phyloP scores from a whole-genome alignment of 208 protist genomes.

The Trypanosoma melophagium region DNA sequence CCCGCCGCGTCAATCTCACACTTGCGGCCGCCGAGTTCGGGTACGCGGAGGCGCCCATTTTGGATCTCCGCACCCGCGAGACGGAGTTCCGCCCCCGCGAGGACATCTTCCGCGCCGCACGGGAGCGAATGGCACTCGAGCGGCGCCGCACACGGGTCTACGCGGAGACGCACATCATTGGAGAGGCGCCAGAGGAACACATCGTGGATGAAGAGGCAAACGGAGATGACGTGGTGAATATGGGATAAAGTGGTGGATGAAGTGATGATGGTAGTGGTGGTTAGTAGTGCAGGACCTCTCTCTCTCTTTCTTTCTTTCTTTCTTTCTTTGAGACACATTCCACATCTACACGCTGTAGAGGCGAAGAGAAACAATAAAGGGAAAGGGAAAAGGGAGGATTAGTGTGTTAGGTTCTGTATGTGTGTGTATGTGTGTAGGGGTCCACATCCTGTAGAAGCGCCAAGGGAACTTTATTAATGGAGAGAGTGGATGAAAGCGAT shows the following conservation, averaged over 20 bases:
- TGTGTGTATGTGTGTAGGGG: no score
- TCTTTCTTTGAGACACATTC: no score
- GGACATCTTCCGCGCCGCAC: constrained; percentile 61
- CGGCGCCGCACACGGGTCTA: constrained; percentile 38
- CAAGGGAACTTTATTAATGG: no score
- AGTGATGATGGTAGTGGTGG: background rate
- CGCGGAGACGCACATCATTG: constrained; percentile 40
- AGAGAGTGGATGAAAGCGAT: no score
- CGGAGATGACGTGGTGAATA: no score
- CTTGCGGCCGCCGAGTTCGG: constrained; percentile 73
- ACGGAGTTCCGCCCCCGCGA: constrained; percentile 73
- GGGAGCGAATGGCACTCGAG: constrained; percentile 37
- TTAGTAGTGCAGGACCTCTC: no score
- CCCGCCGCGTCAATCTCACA: constrained; percentile 43
- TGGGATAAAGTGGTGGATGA: background rate
- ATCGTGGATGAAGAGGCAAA: constrained; percentile 14
- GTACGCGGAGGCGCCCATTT: constrained; percentile 58
- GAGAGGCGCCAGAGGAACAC: constrained; percentile 48
- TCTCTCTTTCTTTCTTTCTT: no score
- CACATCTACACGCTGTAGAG: no score
- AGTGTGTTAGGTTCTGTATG: no score
- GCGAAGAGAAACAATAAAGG: no score
- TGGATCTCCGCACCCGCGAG: constrained; percentile 75
- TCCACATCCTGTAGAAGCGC: no score
- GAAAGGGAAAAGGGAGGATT: no score